Evolutionary conservation across 495 filamentous ascomycete species (phyloP).

Genomic region (Tuber borchii): DNA sequence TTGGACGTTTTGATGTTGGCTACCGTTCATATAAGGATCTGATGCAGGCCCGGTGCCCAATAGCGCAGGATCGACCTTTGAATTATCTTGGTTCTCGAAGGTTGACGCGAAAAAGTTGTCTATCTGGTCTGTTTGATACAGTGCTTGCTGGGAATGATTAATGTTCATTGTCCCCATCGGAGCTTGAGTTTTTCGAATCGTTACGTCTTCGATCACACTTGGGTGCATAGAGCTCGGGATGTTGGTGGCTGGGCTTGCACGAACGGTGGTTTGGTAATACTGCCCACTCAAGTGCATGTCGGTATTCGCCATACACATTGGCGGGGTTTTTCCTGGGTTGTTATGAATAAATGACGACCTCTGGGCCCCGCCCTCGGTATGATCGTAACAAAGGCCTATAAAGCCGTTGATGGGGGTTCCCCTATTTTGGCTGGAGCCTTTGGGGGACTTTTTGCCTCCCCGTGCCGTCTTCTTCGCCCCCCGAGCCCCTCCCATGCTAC

Average conservation of each 20-base stretch:
- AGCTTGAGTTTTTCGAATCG: constrained; percentile 48
- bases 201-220: constrained; percentile 49
- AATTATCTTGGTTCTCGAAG: constrained; percentile 35
- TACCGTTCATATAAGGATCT: constrained; percentile 11
- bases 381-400: constrained; percentile 32
- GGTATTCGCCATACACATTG: constrained; percentile 51
- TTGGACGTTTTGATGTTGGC: constrained; percentile 14
- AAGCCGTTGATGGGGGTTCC: constrained; percentile 44
- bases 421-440: constrained; percentile 38
- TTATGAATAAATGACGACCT: constrained; percentile 56
- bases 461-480: constrained; percentile 27
- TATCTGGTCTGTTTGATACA: constrained; percentile 25
- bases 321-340: constrained; percentile 57
- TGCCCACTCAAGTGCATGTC: constrained; percentile 47
- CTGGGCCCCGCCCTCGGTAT: constrained; percentile 42
- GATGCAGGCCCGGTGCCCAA: constrained; percentile 19
- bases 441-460: constrained; percentile 38
- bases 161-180: constrained; percentile 32
- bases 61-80: constrained; percentile 42
- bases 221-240: constrained; percentile 43
- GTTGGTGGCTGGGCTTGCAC: constrained; percentile 43
- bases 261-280: constrained; percentile 58
- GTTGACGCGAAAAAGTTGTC: constrained; percentile 17
- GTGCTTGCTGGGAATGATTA: constrained; percentile 11
- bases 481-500: constrained; percentile 34